These are phyloP conservation scores for Canavalia ensiformis DNA, from an alignment of 306 rosid genomes.

Conservation along the genomic window DNA sequence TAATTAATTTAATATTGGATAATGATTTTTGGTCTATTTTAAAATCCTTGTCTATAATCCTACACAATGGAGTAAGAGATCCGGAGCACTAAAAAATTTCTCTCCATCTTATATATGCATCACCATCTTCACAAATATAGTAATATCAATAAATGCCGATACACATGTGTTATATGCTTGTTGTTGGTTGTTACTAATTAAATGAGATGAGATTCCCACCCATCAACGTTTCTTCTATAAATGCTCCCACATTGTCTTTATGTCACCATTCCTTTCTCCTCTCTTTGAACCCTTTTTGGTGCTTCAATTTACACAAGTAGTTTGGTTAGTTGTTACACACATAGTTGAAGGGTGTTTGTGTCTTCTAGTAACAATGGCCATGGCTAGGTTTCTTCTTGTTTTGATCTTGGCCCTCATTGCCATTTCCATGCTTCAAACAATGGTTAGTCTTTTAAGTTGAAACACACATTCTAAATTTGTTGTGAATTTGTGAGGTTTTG, in stretches of 20 bases:
- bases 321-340: neutral
- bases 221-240: constrained; percentile 52
- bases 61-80: too few species aligned
- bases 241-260: constrained; percentile 46
- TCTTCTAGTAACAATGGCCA: constrained; percentile 59
- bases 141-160: neutral
- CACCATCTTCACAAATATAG: neutral
- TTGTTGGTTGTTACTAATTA: constrained; percentile 4
- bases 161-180: constrained; percentile 42
- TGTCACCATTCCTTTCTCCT: constrained; percentile 36
- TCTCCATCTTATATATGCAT: too few species aligned
- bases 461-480: neutral
- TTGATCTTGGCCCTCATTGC: constrained; percentile 71
- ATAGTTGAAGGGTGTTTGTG: constrained; percentile 28
- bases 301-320: neutral
- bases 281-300: neutral
- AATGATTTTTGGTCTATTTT: too few species aligned
- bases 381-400: constrained; percentile 59
- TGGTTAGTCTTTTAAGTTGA: constrained; percentile 55
- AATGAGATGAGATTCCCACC: constrained; percentile 32
- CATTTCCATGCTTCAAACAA: constrained; percentile 72
- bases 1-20: too few species aligned
- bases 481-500: constrained; percentile 3
- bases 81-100: too few species aligned
- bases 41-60: too few species aligned